Conservation (phyloP, 306 rosid species). For the Cicer arietinum region DNA sequence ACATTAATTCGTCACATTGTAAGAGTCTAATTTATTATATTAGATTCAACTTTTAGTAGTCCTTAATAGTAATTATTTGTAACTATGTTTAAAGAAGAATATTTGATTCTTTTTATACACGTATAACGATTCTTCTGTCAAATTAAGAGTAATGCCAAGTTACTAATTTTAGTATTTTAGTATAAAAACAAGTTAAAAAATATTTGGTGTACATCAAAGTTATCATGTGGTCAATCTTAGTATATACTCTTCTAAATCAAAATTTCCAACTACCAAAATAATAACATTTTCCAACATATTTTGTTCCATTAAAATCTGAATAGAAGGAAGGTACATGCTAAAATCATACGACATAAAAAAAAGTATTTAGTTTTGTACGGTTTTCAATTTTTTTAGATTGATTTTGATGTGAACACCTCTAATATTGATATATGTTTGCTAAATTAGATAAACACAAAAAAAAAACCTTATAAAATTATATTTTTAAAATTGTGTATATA, state of each 20-base stretch:
- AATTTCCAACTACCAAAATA: slow-evolving; percentile 34
- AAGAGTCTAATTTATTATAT: too few species aligned
- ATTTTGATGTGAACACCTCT: too few species aligned
- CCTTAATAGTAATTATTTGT: background rate
- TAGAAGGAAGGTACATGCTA: slow-evolving; percentile 41
- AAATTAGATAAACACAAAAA: too few species aligned
- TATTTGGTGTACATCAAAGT: background rate
- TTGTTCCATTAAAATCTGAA: slow-evolving; percentile 55
- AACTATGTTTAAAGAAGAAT: slow-evolving; percentile 26
- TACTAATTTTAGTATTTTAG: slow-evolving; percentile 35
- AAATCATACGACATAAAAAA: slow-evolving; percentile 4
- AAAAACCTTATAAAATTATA: too few species aligned
- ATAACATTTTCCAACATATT: slow-evolving; percentile 47
- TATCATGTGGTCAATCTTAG: slow-evolving; percentile 49
- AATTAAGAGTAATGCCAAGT: slow-evolving; percentile 40
- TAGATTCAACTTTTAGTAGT: too few species aligned
- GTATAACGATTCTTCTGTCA: slow-evolving; percentile 44
- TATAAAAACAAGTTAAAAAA: too few species aligned
- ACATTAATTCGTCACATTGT: too few species aligned
- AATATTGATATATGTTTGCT: too few species aligned
- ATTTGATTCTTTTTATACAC: background rate
- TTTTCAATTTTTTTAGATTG: too few species aligned
- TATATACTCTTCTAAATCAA: slow-evolving; percentile 52
- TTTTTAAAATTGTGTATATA: too few species aligned
- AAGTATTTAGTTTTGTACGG: too few species aligned